Base-by-base conservation (phyloP, 495 filamentous ascomycete genomes). In the Daldinia childiae region DNA sequence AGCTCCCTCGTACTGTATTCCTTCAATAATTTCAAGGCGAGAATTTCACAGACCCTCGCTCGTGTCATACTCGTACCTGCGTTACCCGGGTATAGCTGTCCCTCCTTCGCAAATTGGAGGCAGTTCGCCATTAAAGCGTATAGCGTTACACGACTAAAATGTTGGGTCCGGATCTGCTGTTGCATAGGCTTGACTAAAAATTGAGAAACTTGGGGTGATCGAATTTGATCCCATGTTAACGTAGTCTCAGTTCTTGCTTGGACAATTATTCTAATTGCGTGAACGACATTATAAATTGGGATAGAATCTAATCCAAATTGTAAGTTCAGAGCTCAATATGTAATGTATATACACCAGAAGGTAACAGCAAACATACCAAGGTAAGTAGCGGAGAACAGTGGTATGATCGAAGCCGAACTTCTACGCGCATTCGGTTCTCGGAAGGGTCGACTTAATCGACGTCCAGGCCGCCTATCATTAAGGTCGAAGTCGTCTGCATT, bases 61-160 rank as follows among this genome's bases (percentile, higher is more conserved):
- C 94, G 85, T 14, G 94, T 97, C 61, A 86, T 89, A 76, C 88
- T 93, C 12, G 90, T 90, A 30, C 93, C 93, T 58, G 91, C 89
- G 73, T 91, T 97, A 39, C 91, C 93, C 0, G 92, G 92, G 74
- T 93, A 90, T 58, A 89, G 68, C 43, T 93, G 90, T 17, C 88
- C 87, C 78, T 98, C 95, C 79, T 95, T 97, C 68, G 87, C 85
- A 81, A 97, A 98, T 79, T 97, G 95, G 34, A 97, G 83, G 71
- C 92, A 94, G 76, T 98, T 98, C 24, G 93, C 93, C 86, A 97
- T 90, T 67, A 98, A 79, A 3, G 93, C 92, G 80, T 96, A 98
- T 36, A 97, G 77, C 2, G 93, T 95, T 11, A 91, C 95, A 43
- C 91, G 88, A 14, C 91, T 93, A 71, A 97, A 93, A 78, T 96